phyloP scores from a whole-genome alignment of 306 rosid species.

The Medicago ruthenica region DNA sequence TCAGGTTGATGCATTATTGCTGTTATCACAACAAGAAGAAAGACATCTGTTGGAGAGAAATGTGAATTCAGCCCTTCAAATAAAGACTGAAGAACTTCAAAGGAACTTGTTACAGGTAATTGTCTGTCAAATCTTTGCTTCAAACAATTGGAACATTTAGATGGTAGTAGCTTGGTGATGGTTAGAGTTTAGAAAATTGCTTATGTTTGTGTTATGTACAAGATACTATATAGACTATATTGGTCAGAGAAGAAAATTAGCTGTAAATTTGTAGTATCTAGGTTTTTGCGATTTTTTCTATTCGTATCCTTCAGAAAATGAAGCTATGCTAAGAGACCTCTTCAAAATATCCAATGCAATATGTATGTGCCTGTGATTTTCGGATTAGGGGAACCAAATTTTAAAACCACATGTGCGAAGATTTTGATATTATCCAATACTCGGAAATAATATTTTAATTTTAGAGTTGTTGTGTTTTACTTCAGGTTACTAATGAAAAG shows the following conservation, averaged over 20 bases:
- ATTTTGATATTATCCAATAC: conserved; percentile 25
- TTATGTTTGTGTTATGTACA: conserved; percentile 31
- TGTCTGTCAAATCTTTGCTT: conserved; percentile 39
- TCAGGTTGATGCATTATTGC: conserved; percentile 81
- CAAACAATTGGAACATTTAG: conserved; percentile 40
- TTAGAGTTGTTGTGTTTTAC: conserved; percentile 36
- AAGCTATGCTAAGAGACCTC: conserved; percentile 23
- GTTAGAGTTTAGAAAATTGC: conserved; percentile 32
- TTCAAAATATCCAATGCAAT: conserved; percentile 34
- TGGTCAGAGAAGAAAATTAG: conserved; percentile 22
- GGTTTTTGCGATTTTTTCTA: conserved; percentile 6
- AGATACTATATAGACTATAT: conserved; percentile 3
- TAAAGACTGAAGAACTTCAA: conserved; percentile 82
- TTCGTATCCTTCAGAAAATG: conserved; percentile 15
- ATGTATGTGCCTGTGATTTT: conserved; percentile 33
- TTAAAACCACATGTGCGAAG: conserved; percentile 16
- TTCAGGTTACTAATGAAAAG: conserved; percentile 96
- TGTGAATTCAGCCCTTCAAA: conserved; percentile 80
- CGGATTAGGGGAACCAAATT: conserved; percentile 33
- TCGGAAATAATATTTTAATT: conserved; percentile 34
- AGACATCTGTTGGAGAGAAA: conserved; percentile 83
- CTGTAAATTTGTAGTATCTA: conserved; percentile 30
- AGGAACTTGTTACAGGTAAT: conserved; percentile 87
- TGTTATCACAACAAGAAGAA: conserved; percentile 95
- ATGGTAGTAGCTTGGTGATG: conserved; percentile 14